A percentile compares a stretch with the other conserved stretches of the same genome.
phyloP scores from a whole-genome alignment of 805 yeast genomes.

The Sungouiozyma ichnusensis region DNA sequence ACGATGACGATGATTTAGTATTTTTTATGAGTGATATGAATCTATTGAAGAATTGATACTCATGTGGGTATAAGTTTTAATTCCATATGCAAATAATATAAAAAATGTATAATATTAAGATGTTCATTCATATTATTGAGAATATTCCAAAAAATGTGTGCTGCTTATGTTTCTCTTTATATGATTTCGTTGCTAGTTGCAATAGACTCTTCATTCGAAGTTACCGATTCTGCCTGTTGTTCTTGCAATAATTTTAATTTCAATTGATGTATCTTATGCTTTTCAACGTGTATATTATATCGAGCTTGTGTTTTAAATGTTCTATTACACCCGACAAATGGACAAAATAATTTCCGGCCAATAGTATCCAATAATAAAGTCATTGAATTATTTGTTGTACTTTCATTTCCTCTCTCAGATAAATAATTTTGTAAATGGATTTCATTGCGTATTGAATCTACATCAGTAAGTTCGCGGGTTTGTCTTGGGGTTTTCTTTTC shows the following conservation, averaged over 20 bases:
- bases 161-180: neutral
- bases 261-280: conserved; percentile 27
- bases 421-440: conserved; percentile 20
- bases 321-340: conserved; percentile 41
- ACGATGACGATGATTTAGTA: conserved; percentile 56
- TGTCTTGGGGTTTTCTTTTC: conserved; percentile 3
- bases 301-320: conserved; percentile 36
- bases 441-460: conserved; percentile 15
- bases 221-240: neutral
- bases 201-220: no score
- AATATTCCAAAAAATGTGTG: neutral
- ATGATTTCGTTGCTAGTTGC: no score
- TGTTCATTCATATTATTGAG: neutral
- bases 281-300: conserved; percentile 24
- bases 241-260: conserved; percentile 21
- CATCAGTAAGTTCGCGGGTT: conserved; percentile 9
- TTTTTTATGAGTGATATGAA: conserved; percentile 73
- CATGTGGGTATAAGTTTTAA: neutral
- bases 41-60: conserved; percentile 20
- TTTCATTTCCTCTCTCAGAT: conserved; percentile 10
- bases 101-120: neutral
- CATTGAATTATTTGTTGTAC: conserved; percentile 13
- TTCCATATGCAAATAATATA: neutral
- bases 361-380: conserved; percentile 27
- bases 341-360: conserved; percentile 36